These are phyloP conservation scores for Edaphochlamys debaryana DNA, from an alignment of 139 green algal species.

Conservation along the genomic window DNA sequence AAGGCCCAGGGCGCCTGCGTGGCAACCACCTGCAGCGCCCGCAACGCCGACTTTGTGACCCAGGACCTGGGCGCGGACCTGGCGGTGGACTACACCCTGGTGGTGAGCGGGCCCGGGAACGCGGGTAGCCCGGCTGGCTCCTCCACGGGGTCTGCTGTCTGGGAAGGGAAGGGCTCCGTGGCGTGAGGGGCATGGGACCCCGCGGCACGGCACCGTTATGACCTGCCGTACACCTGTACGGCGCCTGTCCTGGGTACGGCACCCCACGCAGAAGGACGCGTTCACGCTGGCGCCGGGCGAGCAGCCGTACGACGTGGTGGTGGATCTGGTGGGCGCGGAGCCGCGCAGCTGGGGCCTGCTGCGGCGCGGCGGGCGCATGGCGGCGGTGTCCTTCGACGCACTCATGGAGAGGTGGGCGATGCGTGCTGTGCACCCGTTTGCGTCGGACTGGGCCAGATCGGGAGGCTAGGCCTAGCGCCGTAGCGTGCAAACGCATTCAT, in stretches of 20 bases:
- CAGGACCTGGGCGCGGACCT: constrained; percentile 62
- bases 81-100: constrained; percentile 73
- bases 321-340: constrained; percentile 55
- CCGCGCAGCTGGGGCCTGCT: neutral
- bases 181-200: neutral
- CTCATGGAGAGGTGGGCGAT: neutral
- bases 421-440: constrained; percentile 3
- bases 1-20: constrained; percentile 66
- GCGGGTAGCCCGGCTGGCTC: too few species aligned
- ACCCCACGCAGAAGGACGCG: constrained; percentile 5
- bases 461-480: too few species aligned
- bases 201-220: too few species aligned
- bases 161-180: neutral
- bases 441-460: too few species aligned
- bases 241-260: too few species aligned
- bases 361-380: neutral
- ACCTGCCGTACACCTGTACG: too few species aligned
- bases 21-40: constrained; percentile 59
- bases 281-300: constrained; percentile 20
- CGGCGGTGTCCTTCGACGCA: constrained; percentile 2
- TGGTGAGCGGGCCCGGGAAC: neutral
- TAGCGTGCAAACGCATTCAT: too few species aligned
- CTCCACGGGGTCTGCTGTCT: neutral
- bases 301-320: constrained; percentile 50
- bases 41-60: constrained; percentile 63